Evolutionary conservation across 441 rosid species (phyloP), one percentile per base, ranked within the genome.

Genomic region (Gossypium lobatum): DNA sequence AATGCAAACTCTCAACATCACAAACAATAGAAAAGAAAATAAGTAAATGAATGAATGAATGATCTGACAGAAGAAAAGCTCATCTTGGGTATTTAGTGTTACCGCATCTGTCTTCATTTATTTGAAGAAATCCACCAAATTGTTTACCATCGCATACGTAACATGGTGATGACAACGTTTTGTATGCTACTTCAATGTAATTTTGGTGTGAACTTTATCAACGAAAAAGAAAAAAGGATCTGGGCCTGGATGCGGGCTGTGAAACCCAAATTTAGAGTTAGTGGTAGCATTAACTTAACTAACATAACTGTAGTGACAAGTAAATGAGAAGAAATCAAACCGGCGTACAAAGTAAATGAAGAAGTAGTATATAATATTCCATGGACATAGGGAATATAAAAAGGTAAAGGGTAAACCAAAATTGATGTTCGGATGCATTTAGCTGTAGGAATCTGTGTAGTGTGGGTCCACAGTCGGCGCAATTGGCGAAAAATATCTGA

Each of bases 401-500:
- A 53, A 53, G 61, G 46, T 0, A 0, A 26, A 16, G 39, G 26
- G 37, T 21, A 10, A 11, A 25, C n/a, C 31, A 45, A 65, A 37
- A 26, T 37, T 3, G 34, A 48, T 67, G 58, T 48, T 67, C n/a
- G 55, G 58, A 67, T 67, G 71, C 21, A 20, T 67, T 67, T 21
- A 25, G 58, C 58, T 7, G 59, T 25, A 67, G 13, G 71, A 67
- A 67, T 67, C 58, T 23, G 14, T 28, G 23, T 0, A 48, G n/a
- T 48, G 13, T 48, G 58, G 59, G 71, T 67, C 71, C 71, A 25
- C 23, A 48, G 58, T 67, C 42, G 71, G 71, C 42, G 14, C 58
- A 48, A 67, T 46, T 67, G 71, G 23, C 59, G n/a, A 23, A 48
- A 25, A 48, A 67, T n/a, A 48, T 48, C 71, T 67, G 71, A 48